These are phyloP conservation scores for Erythrophleum ivorense DNA, from an alignment of 331 rosid genomes.

Conservation along the genomic window DNA sequence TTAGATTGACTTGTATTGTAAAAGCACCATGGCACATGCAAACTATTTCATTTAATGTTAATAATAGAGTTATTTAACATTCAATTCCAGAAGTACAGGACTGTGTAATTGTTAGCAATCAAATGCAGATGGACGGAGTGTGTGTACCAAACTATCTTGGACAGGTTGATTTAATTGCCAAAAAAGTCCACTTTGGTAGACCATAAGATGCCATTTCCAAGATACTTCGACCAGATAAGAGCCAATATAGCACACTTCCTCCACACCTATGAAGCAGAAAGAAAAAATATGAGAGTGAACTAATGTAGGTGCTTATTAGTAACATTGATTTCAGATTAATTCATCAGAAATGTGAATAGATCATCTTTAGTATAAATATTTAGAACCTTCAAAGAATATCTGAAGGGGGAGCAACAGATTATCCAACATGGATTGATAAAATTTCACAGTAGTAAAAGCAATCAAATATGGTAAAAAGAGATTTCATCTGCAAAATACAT, in stretches of 20 bases:
- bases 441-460: background rate
- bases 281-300: slow-evolving; percentile 10
- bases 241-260: background rate
- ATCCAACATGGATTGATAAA: slow-evolving; percentile 9
- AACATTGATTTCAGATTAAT: slow-evolving; percentile 4
- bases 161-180: background rate
- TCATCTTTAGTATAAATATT: background rate
- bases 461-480: slow-evolving; percentile 17
- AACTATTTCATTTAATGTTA: background rate
- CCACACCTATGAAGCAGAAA: slow-evolving; percentile 13
- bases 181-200: background rate
- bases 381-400: slow-evolving; percentile 14
- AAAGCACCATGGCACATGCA: background rate
- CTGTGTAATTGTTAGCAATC: background rate
- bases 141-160: background rate
- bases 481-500: slow-evolving; percentile 28
- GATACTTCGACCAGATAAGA: background rate
- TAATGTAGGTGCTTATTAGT: background rate
- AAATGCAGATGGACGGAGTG: background rate
- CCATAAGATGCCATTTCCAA: background rate
- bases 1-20: background rate
- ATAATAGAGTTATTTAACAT: background rate
- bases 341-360: slow-evolving; percentile 27
- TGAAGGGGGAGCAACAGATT: slow-evolving; percentile 11
- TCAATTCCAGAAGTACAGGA: background rate